A percentile compares a stretch with the other conserved stretches of the same genome.
Evolutionary conservation across 768 basidiomycete genomes (phyloP).

Genomic region (Leccinum longicurvipes): DNA sequence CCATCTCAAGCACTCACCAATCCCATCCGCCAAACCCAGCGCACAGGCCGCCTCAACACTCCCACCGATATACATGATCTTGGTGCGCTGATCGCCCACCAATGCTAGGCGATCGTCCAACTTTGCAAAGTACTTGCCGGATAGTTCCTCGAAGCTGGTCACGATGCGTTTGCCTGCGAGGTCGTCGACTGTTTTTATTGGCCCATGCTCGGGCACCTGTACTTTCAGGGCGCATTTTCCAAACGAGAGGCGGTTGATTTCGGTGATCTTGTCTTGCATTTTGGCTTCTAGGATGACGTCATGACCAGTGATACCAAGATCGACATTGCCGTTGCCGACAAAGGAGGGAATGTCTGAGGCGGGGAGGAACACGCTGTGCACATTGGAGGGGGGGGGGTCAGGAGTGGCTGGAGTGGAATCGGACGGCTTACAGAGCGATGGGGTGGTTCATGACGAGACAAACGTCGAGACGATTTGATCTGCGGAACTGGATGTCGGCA

Average conservation of each 20-base stretch:
- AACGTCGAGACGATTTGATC: conserved; percentile 85
- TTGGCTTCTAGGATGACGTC: conserved; percentile 92
- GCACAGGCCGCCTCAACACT: conserved; percentile 98
- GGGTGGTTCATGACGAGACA: conserved; percentile 91
- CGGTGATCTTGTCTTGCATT: conserved; percentile 74
- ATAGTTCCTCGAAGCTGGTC: conserved; percentile 91
- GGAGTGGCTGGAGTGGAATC: not conserved
- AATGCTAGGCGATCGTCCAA: conserved; percentile 56
- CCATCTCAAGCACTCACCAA: conserved; percentile 52
- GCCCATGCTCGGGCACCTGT: conserved; percentile 79
- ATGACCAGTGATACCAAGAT: conserved; percentile 96
- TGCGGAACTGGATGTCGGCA: conserved; percentile 92
- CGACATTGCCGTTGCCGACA: conserved; percentile 95
- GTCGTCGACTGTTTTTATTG: conserved; percentile 69
- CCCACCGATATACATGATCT: conserved; percentile 94
- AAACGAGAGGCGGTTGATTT: conserved; percentile 82
- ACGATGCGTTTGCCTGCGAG: conserved; percentile 91
- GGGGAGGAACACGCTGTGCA: conserved; percentile 90
- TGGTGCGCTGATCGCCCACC: conserved; percentile 59
- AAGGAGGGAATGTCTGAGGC: conserved; percentile 97
- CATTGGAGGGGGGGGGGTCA: not conserved
- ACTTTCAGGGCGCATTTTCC: conserved; percentile 89
- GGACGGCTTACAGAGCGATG: conserved; percentile 75
- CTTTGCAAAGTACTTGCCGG: conserved; percentile 69
- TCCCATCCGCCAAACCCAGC: conserved; percentile 93